phyloP scores from a whole-genome alignment of 83 land plant genomes.

The Picea engelmannii region DNA sequence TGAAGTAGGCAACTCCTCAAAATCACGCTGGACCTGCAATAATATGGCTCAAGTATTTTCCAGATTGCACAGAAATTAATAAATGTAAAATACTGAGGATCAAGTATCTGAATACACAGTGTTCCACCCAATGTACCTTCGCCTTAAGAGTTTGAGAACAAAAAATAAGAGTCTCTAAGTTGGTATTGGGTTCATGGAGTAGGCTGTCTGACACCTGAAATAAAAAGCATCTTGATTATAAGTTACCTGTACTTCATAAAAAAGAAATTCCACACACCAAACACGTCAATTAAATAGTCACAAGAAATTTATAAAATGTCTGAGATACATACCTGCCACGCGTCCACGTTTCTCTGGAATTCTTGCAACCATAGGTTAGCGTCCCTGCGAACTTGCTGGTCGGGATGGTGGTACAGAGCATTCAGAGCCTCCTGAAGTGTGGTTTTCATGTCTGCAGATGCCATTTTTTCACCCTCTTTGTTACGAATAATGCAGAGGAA shows the following conservation, averaged over 20 bases:
- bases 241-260: neutral
- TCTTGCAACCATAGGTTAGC: slow-evolving; percentile 97
- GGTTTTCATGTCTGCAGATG: slow-evolving; percentile 45
- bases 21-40: slow-evolving; percentile 41
- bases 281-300: neutral
- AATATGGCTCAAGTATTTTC: neutral
- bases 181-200: slow-evolving; percentile 87
- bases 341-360: slow-evolving; percentile 86
- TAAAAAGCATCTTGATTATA: neutral
- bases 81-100: neutral
- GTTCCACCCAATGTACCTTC: slow-evolving; percentile 55
- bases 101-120: neutral
- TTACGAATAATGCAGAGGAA: too few species aligned
- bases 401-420: slow-evolving; percentile 91
- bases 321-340: slow-evolving; percentile 75
- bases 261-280: neutral
- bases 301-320: neutral
- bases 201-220: slow-evolving; percentile 87
- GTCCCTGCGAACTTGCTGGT: slow-evolving; percentile 66
- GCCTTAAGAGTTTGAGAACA: slow-evolving; percentile 93
- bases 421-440: slow-evolving; percentile 82
- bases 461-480: too few species aligned
- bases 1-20: slow-evolving; percentile 88
- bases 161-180: slow-evolving; percentile 76
- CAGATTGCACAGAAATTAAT: neutral